A percentile compares a stretch with the other conserved stretches of the same genome.
phyloP scores from a whole-genome alignment of 176 grass and related monocot genomes.

The Coix lacrymajobi region DNA sequence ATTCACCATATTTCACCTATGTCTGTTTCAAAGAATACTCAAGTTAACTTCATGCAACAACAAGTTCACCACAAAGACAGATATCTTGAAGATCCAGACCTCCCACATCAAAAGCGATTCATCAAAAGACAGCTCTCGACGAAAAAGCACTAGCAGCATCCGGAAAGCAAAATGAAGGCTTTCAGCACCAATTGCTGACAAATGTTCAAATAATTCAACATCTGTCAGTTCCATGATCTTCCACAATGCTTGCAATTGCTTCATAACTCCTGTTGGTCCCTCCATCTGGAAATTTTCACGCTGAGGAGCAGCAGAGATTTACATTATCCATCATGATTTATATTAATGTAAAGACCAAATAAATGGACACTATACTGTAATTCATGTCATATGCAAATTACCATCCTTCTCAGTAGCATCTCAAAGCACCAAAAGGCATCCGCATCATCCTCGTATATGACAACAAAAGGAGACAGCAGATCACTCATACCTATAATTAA shows the following conservation, averaged over 20 bases:
- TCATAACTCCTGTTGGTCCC: conserved; percentile 94
- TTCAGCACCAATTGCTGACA: conserved; percentile 85
- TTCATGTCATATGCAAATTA: conserved; percentile 39
- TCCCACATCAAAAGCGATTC: conserved; percentile 92
- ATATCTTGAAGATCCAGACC: conserved; percentile 50
- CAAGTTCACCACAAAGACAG: not conserved
- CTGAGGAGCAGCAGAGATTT: conserved; percentile 39
- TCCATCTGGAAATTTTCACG: conserved; percentile 99
- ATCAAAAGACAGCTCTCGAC: conserved; percentile 94
- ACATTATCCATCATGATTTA: conserved; percentile 18
- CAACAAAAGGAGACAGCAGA: conserved; percentile 97
- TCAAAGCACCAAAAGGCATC: conserved; percentile 99
- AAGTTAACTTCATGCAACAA: not conserved
- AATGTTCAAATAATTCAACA: conserved; percentile 85
- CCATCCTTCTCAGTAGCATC: conserved; percentile 96
- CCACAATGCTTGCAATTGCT: conserved; percentile 90
- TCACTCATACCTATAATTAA: conserved; percentile 86
- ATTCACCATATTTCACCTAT: not conserved
- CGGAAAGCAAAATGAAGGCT: conserved; percentile 99
- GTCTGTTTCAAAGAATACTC: not conserved
- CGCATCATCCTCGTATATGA: conserved; percentile 91
- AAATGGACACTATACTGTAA: conserved; percentile 11
- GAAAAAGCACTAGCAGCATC: conserved; percentile 98
- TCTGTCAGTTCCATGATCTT: conserved; percentile 87
- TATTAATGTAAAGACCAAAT: not conserved